Percentiles rank a stretch among this genome's conserved stretches.
Conservation (phyloP, 805 yeast genomes). For the Nakazawaea ambrosiae region DNA sequence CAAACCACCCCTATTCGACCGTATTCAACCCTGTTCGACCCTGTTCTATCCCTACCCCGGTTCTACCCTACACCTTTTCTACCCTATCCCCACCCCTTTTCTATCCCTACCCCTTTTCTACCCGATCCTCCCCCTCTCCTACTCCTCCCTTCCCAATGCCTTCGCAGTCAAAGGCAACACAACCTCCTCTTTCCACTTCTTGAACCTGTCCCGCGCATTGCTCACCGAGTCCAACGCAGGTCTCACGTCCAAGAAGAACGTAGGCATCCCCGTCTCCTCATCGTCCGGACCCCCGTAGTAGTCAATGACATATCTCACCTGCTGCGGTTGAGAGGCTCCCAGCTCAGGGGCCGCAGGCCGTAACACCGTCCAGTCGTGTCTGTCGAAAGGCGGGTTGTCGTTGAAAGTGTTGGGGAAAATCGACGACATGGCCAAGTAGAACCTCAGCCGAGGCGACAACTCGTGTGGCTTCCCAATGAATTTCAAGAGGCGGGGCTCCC, state of each 20-base stretch:
- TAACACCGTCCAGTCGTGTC: constrained; percentile 97
- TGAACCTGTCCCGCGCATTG: constrained; percentile 62
- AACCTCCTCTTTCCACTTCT: constrained; percentile 40
- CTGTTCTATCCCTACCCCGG: too few species aligned
- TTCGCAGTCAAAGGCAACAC: constrained; percentile 57
- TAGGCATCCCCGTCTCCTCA: constrained; percentile 77
- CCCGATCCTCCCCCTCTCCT: too few species aligned
- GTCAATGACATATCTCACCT: constrained; percentile 87
- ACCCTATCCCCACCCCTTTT: too few species aligned
- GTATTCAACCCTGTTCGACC: too few species aligned
- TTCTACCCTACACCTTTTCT: too few species aligned
- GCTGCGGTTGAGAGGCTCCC: constrained; percentile 19
- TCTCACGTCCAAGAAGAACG: constrained; percentile 88
- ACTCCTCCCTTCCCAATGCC: constrained; percentile 52
- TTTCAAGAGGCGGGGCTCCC: constrained; percentile 69
- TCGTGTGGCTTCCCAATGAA: constrained; percentile 93
- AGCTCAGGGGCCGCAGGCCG: constrained; percentile 37
- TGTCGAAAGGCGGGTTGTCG: constrained; percentile 86
- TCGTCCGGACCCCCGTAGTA: constrained; percentile 96
- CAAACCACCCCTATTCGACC: too few species aligned
- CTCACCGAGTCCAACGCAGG: constrained; percentile 78
- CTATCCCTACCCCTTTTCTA: too few species aligned
- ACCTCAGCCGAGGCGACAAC: constrained; percentile 76
- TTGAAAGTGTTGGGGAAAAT: constrained; percentile 68
- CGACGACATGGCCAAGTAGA: constrained; percentile 57